Evolutionary conservation across 176 grass and related monocot genomes (phyloP).

Genomic region (Carex scoparia): DNA sequence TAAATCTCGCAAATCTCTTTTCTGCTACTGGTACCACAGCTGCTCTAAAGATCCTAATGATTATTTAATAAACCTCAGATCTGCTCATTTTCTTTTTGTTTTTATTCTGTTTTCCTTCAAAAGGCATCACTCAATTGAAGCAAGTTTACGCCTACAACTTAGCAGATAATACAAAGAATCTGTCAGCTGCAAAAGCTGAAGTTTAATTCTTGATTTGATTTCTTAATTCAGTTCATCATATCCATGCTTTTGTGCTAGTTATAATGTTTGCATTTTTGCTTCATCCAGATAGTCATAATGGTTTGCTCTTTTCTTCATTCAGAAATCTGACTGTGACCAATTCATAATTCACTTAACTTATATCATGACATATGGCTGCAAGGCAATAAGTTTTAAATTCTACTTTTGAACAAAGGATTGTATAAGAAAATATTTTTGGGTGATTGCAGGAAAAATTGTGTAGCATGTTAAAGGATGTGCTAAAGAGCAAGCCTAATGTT

Average conservation of each 20-base stretch:
- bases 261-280: not conserved
- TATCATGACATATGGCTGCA: not conserved
- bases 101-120: not conserved
- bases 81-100: not conserved
- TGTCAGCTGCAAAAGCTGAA: not conserved
- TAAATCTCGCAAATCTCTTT: not conserved
- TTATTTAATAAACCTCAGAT: not conserved
- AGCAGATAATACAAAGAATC: not conserved
- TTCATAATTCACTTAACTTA: not conserved
- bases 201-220: not conserved
- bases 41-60: not conserved
- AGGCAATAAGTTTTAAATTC: not conserved
- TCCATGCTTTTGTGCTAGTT: not conserved
- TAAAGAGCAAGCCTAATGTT: conserved; percentile 72
- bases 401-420: not conserved
- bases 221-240: not conserved
- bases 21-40: not conserved
- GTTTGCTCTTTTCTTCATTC: not conserved
- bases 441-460: conserved; percentile 84
- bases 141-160: not conserved
- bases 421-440: not conserved
- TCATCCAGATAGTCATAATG: not conserved
- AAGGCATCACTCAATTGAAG: not conserved
- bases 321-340: not conserved
- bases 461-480: conserved; percentile 90